Evolutionary conservation across 305 asterid genomes (phyloP), one percentile per base, ranked within the genome.

Genomic region (Galium porrigens): DNA sequence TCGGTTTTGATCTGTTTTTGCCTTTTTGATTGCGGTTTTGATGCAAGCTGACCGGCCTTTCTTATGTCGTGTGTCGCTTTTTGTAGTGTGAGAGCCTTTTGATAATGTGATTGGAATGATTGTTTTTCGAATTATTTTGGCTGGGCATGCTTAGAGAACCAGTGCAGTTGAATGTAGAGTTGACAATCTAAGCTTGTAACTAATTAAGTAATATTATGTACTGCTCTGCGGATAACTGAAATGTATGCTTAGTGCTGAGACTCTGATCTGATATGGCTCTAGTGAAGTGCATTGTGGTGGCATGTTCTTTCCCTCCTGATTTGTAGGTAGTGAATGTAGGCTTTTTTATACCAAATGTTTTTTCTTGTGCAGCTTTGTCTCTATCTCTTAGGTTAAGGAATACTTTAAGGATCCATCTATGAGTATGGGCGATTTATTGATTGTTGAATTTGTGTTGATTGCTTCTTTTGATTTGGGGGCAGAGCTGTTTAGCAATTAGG

Each of bases 261-360:
- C 41, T 57, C 41, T 12, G 39, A 58, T 58, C 44, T 0, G 51
- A 57, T 57, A 32, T 14, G 14, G 42, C 42, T 57, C 5, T 30
- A 18, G 36, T 27, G 62, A 57, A 57, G 62, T 12, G 62, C 22
- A 15, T 57, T 36, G n/a, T 57, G 62, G 18, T 56, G 14, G 37
- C 3, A 29, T 29, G 8, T 4, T 57, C 8, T 11, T 29, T 15
- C 10, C 18, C 29, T 29, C 0, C 41, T 57, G 62, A 57, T 29
- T 57, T n/a, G 62, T 15, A 15, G 39, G 39, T 29, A 9, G 20
- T 4, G 7, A 29, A 3, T 27, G n/a, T 27, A 2, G 61, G 18
- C n/a, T 36, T 56, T 11, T 56, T 56, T 27, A 56, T 56, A 14
- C 5, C 8, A 15, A 32, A 11, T 57, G 20, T 34, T 27, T 11